Conservation (phyloP, 768 basidiomycete species). For the Trametes sanguinea region DNA sequence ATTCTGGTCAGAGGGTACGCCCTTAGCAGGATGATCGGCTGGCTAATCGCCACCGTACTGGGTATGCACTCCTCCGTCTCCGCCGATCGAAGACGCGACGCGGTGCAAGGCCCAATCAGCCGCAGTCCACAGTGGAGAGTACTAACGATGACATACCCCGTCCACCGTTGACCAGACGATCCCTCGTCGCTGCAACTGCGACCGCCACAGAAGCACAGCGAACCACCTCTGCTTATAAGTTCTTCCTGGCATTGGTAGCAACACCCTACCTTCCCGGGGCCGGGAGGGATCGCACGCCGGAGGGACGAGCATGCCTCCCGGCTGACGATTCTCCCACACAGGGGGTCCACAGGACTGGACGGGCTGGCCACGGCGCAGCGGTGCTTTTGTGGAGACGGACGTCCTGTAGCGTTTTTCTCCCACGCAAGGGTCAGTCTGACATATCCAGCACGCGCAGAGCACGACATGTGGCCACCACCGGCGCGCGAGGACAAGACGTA, state of each 20-base stretch:
- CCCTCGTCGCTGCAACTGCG: neutral
- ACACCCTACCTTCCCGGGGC: conserved; percentile 3
- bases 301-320: neutral
- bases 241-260: neutral
- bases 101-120: too few relatives aligned
- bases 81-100: neutral
- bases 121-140: too few relatives aligned
- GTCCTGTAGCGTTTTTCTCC: neutral
- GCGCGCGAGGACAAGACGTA: neutral
- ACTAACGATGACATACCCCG: neutral
- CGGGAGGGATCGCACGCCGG: conserved; percentile 1
- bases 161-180: neutral
- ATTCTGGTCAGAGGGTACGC: too few relatives aligned
- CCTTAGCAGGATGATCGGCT: too few relatives aligned
- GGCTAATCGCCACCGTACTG: too few relatives aligned
- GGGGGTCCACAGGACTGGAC: neutral
- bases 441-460: neutral
- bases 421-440: neutral
- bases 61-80: too few relatives aligned
- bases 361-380: neutral
- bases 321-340: conserved; percentile 2
- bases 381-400: neutral
- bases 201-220: neutral
- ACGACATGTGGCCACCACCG: conserved; percentile 3
- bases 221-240: neutral